These are phyloP conservation scores for Shiraia sp. DNA, from an alignment of 2,329 filamentous ascomycete species.

Conservation along the genomic window DNA sequence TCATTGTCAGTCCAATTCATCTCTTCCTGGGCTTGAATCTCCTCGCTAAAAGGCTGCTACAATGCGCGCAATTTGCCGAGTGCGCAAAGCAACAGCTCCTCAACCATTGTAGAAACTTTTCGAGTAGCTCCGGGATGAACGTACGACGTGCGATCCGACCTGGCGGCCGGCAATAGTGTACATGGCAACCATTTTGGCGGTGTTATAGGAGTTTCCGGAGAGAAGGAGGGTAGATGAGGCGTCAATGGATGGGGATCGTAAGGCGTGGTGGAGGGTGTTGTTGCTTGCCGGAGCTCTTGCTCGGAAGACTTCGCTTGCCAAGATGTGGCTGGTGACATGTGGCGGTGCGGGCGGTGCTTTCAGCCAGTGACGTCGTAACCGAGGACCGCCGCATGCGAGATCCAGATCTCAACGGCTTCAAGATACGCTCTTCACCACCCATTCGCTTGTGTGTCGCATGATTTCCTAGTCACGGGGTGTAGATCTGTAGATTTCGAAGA, in stretches of 20 bases:
- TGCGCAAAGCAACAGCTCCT: neutral
- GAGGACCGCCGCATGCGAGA: neutral
- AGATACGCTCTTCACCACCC: no score
- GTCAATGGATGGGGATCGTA: conserved; percentile 37
- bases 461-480: neutral
- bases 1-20: conserved; percentile 13
- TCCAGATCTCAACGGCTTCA: neutral
- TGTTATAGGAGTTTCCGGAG: conserved; percentile 18
- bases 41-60: neutral
- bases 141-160: conserved; percentile 59
- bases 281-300: conserved; percentile 24
- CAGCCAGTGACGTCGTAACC: neutral
- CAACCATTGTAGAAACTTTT: conserved; percentile 14
- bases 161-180: conserved; percentile 57
- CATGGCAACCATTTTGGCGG: conserved; percentile 55
- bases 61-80: neutral
- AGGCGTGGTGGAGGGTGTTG: conserved; percentile 11
- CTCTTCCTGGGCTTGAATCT: neutral
- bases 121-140: conserved; percentile 27
- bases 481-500: neutral
- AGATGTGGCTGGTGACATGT: neutral
- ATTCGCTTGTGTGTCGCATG: no score
- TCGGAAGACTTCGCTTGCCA: conserved; percentile 10
- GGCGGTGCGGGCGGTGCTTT: neutral
- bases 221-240: conserved; percentile 20